phyloP scores from a whole-genome alignment of 495 filamentous ascomycete genomes.

The Daldinia vernicosa region DNA sequence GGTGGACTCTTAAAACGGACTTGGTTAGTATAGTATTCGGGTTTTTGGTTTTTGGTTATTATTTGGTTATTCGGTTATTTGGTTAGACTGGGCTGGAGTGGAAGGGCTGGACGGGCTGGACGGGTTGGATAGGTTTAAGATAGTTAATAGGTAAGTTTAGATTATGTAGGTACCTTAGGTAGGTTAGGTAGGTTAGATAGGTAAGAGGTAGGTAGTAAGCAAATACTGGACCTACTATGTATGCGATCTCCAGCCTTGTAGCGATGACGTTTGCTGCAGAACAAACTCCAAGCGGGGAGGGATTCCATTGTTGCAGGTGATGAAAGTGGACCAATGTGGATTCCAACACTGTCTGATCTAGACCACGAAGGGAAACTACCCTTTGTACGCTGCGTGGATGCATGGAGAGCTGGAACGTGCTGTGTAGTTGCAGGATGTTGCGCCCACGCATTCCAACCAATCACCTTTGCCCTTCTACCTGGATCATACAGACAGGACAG shows the following conservation, averaged over 20 bases:
- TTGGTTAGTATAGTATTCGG: too few relatives aligned
- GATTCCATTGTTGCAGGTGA: constrained; percentile 37
- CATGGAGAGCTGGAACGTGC: constrained; percentile 4
- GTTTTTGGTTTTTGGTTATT: not conserved
- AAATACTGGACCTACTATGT: not conserved
- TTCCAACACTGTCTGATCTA: constrained; percentile 15
- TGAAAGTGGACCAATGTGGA: constrained; percentile 14
- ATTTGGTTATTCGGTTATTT: not conserved
- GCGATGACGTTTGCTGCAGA: constrained; percentile 43
- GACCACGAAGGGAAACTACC: constrained; percentile 34
- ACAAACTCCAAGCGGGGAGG: constrained; percentile 27
- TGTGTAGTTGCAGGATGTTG: constrained; percentile 26
- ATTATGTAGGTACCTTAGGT: too few relatives aligned
- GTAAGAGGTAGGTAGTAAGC: constrained; percentile 12
- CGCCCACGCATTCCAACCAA: constrained; percentile 12
- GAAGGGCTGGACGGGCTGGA: not conserved
- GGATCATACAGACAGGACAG: not conserved
- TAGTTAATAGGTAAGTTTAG: not conserved
- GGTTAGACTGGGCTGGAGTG: not conserved
- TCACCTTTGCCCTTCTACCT: constrained; percentile 4
- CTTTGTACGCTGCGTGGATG: not conserved
- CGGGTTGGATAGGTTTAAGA: not conserved
- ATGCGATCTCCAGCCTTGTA: constrained; percentile 38
- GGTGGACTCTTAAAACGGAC: not conserved
- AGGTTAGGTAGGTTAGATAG: too few relatives aligned